Evolutionary conservation across 441 rosid species (phyloP).

Genomic region (Arabidopsis hybrid): DNA sequence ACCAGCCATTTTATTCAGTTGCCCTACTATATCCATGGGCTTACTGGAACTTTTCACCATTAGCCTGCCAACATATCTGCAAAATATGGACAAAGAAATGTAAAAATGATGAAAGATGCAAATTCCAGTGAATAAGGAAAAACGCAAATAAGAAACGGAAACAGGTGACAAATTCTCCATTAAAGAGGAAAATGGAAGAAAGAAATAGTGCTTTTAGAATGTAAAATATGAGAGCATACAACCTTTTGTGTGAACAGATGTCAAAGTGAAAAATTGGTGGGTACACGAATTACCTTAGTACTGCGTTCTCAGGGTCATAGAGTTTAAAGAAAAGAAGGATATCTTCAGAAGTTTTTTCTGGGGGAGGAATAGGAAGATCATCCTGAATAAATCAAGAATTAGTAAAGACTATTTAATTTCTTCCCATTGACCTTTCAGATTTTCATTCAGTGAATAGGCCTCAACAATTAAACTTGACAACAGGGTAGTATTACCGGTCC

Average conservation of each 20-base stretch:
- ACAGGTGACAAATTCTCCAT: conserved; percentile 12
- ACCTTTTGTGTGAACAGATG: conserved; percentile 16
- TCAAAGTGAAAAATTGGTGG: conserved; percentile 10
- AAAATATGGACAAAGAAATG: conserved; percentile 37
- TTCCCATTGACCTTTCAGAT: not conserved
- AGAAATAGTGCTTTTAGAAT: not conserved
- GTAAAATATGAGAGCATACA: not conserved
- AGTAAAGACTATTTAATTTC: conserved; percentile 15
- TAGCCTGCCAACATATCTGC: conserved; percentile 88
- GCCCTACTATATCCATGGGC: conserved; percentile 79
- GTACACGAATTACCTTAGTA: conserved; percentile 65
- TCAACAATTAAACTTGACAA: conserved; percentile 19
- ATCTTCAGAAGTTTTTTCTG: conserved; percentile 80
- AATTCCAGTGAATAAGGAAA: not conserved
- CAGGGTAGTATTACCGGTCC: conserved; percentile 66
- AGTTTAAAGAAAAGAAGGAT: conserved; percentile 91
- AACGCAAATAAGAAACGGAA: not conserved
- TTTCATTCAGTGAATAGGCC: conserved; percentile 19
- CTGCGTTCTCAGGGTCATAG: conserved; percentile 81
- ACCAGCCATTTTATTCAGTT: conserved; percentile 90
- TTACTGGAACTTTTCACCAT: conserved; percentile 79
- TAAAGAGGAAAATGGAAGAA: conserved; percentile 4
- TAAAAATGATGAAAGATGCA: conserved; percentile 17
- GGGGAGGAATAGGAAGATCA: conserved; percentile 70
- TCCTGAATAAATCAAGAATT: conserved; percentile 58